Conservation (phyloP, 805 yeast species). For the Myxozyma mucilagina region DNA sequence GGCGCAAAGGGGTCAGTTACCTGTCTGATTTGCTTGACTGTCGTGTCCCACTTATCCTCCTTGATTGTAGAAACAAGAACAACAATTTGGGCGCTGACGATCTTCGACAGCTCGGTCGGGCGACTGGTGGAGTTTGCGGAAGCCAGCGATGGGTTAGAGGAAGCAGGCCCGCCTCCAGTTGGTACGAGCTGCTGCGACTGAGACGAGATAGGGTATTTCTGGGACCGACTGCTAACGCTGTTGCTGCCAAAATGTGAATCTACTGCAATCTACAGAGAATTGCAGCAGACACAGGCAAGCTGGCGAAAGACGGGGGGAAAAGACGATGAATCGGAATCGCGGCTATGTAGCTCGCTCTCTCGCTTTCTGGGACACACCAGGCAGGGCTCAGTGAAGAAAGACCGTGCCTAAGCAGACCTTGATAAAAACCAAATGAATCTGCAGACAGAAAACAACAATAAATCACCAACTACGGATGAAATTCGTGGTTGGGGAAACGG, state of each 20-base stretch:
- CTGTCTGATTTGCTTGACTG: slow-evolving; percentile 49
- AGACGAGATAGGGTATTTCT: slow-evolving; percentile 4
- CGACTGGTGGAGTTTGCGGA: slow-evolving; percentile 17
- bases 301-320: background rate
- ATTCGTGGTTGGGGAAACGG: background rate
- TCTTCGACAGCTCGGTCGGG: slow-evolving; percentile 36
- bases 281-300: slow-evolving; percentile 11
- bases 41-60: slow-evolving; percentile 45
- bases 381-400: background rate
- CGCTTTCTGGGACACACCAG: slow-evolving; percentile 2
- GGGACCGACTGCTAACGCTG: slow-evolving; percentile 10
- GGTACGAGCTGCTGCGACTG: slow-evolving; percentile 5
- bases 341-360: slow-evolving; percentile 1
- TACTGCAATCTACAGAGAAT: background rate
- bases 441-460: background rate
- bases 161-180: slow-evolving; percentile 24
- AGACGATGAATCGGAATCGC: slow-evolving; percentile 7
- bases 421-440: background rate
- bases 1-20: slow-evolving; percentile 16
- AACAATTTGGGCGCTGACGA: slow-evolving; percentile 55
- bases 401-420: background rate
- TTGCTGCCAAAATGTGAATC: background rate
- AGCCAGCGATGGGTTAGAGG: slow-evolving; percentile 9
- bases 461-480: background rate
- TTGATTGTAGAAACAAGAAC: slow-evolving; percentile 51